Conservation (phyloP, 495 filamentous ascomycete genomes). For the Podospora pseudopauciseta region DNA sequence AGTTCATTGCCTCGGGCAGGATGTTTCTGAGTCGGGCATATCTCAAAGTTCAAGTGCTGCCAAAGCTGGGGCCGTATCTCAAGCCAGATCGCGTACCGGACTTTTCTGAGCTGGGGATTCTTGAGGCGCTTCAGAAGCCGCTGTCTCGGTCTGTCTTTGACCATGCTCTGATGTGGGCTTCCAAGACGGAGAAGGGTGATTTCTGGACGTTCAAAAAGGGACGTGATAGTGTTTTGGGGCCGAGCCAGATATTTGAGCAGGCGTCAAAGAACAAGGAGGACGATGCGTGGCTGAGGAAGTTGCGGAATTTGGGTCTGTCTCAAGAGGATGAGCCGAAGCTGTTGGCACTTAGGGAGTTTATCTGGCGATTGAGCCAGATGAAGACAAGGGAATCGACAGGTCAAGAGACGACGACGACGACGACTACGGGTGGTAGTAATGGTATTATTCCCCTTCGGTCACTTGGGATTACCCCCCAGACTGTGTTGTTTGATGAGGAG, state of each 20-base stretch:
- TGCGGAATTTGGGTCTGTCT: constrained; percentile 79
- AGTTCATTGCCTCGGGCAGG: constrained; percentile 73
- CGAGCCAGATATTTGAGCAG: constrained; percentile 43
- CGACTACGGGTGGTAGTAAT: constrained; percentile 46
- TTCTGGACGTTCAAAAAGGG: constrained; percentile 81
- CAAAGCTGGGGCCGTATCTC: constrained; percentile 77
- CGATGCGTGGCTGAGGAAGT: constrained; percentile 82
- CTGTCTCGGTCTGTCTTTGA: constrained; percentile 78
- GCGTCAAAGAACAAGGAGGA: constrained; percentile 85
- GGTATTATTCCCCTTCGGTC: constrained; percentile 66
- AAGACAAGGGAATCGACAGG: constrained; percentile 53
- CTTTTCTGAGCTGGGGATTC: constrained; percentile 67
- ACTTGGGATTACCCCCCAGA: constrained; percentile 73
- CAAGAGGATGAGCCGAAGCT: constrained; percentile 88
- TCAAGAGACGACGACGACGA: constrained; percentile 23
- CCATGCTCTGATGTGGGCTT: constrained; percentile 80
- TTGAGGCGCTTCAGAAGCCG: constrained; percentile 81
- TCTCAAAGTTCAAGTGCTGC: constrained; percentile 73
- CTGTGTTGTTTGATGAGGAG: constrained; percentile 83
- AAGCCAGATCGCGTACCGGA: constrained; percentile 58
- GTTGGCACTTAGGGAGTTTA: constrained; percentile 80
- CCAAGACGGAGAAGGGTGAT: constrained; percentile 67
- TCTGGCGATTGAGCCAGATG: constrained; percentile 77
- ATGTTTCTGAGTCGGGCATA: constrained; percentile 79
- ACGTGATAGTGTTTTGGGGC: constrained; percentile 61